Evolutionary conservation across 2,329 filamentous ascomycete genomes (phyloP).

Genomic region (Penicillium sp.): DNA sequence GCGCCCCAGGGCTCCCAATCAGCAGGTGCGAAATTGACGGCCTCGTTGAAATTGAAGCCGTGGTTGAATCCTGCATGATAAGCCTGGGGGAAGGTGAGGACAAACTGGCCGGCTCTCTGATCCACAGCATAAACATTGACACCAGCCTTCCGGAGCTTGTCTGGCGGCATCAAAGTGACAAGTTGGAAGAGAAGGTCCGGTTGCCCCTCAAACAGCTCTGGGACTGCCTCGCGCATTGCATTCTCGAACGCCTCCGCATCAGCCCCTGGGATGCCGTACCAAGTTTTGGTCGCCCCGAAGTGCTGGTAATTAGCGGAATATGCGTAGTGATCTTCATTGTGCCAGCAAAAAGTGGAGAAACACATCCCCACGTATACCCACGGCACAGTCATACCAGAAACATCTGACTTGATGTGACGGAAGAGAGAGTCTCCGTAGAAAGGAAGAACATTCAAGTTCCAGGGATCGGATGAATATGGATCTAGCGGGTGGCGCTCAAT

Average conservation of each 20-base stretch:
- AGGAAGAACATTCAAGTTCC: slow-evolving; percentile 92
- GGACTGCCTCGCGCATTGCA: slow-evolving; percentile 91
- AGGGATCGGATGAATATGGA: slow-evolving; percentile 79
- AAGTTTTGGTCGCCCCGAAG: slow-evolving; percentile 96
- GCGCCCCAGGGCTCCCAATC: slow-evolving; percentile 95
- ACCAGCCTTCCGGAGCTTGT: slow-evolving; percentile 85
- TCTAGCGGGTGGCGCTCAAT: slow-evolving; percentile 85
- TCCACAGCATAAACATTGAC: slow-evolving; percentile 93
- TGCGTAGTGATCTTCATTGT: slow-evolving; percentile 96
- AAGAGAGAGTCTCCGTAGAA: slow-evolving; percentile 89
- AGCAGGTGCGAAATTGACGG: slow-evolving; percentile 90
- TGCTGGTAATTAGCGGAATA: slow-evolving; percentile 99
- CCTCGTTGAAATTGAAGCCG: slow-evolving; percentile 98
- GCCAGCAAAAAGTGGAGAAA: slow-evolving; percentile 99
- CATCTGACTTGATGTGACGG: slow-evolving; percentile 94
- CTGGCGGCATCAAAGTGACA: slow-evolving; percentile 89
- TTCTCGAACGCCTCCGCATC: slow-evolving; percentile 92
- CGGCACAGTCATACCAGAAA: slow-evolving; percentile 97
- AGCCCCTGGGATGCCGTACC: slow-evolving; percentile 94
- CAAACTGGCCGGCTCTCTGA: slow-evolving; percentile 89
- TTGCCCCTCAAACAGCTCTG: slow-evolving; percentile 93
- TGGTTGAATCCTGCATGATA: slow-evolving; percentile 99
- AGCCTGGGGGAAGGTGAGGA: slow-evolving; percentile 92
- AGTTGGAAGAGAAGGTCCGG: slow-evolving; percentile 94
- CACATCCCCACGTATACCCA: slow-evolving; percentile 99